Conservation (phyloP, 441 rosid species). For the Aquilaria agallochum region DNA sequence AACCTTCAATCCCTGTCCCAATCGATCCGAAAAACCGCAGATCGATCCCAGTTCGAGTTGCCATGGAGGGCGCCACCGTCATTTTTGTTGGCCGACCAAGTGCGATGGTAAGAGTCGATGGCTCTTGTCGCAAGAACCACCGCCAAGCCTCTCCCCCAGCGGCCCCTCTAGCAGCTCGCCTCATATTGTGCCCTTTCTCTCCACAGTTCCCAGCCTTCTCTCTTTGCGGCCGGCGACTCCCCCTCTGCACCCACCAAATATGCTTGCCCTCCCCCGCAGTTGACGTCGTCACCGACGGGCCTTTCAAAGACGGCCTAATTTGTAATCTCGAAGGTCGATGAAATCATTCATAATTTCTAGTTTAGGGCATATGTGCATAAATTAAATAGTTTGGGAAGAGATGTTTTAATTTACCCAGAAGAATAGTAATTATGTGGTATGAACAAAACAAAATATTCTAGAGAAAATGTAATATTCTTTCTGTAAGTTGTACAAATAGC, state of each 20-base stretch:
- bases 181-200: constrained; percentile 41
- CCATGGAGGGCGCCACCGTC: no score
- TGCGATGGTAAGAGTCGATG: constrained; percentile 28
- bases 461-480: no score
- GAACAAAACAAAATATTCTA: no score
- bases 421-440: no score
- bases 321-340: constrained; percentile 92
- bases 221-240: constrained; percentile 27
- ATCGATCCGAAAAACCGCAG: no score
- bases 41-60: no score
- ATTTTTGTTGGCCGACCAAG: no score
- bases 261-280: constrained; percentile 51
- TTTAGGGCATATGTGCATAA: no score
- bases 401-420: no score
- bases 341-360: constrained; percentile 4
- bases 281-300: constrained; percentile 47
- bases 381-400: no score
- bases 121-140: constrained; percentile 57
- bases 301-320: constrained; percentile 88
- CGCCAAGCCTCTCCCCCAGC: constrained; percentile 40
- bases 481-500: no score
- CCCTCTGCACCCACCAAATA: constrained; percentile 59
- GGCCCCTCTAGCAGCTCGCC: constrained; percentile 26
- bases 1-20: no score
- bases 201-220: constrained; percentile 54